Percentiles rank a stretch among this genome's conserved stretches.
Evolutionary conservation across 2,329 filamentous ascomycete genomes (phyloP).

Genomic region (Coniochaeta sp.): DNA sequence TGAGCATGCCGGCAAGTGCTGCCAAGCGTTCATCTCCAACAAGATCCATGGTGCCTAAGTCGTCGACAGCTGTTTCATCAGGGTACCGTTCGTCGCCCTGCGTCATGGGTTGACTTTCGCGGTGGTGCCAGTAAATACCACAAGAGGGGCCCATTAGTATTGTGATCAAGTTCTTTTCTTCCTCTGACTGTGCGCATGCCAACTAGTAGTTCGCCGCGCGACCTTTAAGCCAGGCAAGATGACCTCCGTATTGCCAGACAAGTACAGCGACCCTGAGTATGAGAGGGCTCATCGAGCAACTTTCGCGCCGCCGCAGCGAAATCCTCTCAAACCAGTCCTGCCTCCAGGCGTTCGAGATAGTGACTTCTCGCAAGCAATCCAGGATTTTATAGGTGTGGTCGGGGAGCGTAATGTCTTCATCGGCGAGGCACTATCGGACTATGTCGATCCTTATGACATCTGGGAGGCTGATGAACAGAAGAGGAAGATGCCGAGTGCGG

Average conservation of each 20-base stretch:
- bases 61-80: neutral
- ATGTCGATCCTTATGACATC: slow-evolving; percentile 39
- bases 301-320: slow-evolving; percentile 29
- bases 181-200: neutral
- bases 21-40: neutral
- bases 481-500: slow-evolving; percentile 33
- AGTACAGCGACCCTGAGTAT: slow-evolving; percentile 30
- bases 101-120: too few relatives aligned
- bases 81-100: neutral
- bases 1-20: neutral
- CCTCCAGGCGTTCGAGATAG: slow-evolving; percentile 28
- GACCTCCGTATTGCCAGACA: slow-evolving; percentile 9
- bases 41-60: neutral
- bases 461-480: slow-evolving; percentile 25
- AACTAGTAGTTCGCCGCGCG: neutral
- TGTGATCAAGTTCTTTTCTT: neutral
- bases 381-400: slow-evolving; percentile 23
- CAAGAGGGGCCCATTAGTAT: too few relatives aligned
- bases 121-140: too few relatives aligned
- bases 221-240: slow-evolving; percentile 4
- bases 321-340: slow-evolving; percentile 25
- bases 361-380: slow-evolving; percentile 28
- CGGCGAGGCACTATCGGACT: slow-evolving; percentile 29
- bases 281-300: slow-evolving; percentile 31
- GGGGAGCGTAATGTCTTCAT: slow-evolving; percentile 30